Base-by-base conservation (phyloP, 805 yeast species). In the Metschnikowia gelsemii region DNA sequence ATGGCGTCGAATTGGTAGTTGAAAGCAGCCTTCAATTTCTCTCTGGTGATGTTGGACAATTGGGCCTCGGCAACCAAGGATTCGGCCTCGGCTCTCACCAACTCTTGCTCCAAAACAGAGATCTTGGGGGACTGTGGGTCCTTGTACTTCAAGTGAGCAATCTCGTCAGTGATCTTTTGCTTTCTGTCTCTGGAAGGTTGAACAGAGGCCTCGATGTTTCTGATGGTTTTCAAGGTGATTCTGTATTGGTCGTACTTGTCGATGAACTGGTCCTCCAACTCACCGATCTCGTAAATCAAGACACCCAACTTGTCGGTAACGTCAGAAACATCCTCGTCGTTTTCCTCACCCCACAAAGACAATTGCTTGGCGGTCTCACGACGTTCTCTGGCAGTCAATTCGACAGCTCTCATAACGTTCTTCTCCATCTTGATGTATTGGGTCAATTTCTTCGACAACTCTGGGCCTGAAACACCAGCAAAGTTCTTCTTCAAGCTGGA, bases 61-160 rank as follows among this genome's bases (percentile, higher is more conserved):
- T 91, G 99, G 46, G 98, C 98, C 76, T 91, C 99, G 46, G 99
- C 99, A 59, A 91, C 99, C 58, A 91, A 81, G 38, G 96, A 88
- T 75, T 93, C 98, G 54, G 98, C 98, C 77, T 91, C 99, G 38
- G 98, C 97, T 72, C 99, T 84, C 55, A 93, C 98, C 65, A 93
- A 80, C 73, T 93, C 98, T 75, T 93, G 98, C 78, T 91, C 99
- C 67, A 91, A 80, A 41, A 90, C 91, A 52, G 87, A 82, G 54
- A 91, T 86, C 78, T 91, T 91, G 66, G 96, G 95, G 41, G 96
- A 88, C 72, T 86, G 88, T 51, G 99, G 98, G 70, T 91, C 98
- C 79, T 91, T 91, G 79, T 93, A 93, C 76, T 93, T 93, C 72
- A 91, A 80, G 72, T 87, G 88, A 50, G 98, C 98, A 72, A 91